Conservation (phyloP, 805 yeast genomes). For the Candida nitratophila region DNA sequence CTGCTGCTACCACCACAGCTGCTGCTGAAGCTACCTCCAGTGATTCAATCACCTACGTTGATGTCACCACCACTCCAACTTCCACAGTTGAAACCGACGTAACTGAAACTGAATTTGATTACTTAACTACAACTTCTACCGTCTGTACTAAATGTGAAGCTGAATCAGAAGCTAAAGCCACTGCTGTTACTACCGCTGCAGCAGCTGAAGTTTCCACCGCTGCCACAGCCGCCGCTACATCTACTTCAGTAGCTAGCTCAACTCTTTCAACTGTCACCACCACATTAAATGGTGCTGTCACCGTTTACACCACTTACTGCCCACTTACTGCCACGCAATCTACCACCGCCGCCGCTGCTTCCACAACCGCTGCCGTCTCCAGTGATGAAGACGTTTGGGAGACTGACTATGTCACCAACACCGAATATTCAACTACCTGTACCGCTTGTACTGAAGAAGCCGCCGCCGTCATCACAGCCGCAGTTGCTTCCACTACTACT, state of each 20-base stretch:
- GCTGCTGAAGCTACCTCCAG: neutral
- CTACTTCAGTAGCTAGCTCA: neutral
- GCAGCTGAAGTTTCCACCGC: slow-evolving; percentile 1
- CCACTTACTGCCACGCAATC: neutral
- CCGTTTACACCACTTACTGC: slow-evolving; percentile 11
- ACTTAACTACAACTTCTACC: slow-evolving; percentile 14
- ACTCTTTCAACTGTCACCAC: slow-evolving; percentile 15
- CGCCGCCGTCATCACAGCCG: slow-evolving; percentile 6
- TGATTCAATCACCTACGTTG: slow-evolving; percentile 23
- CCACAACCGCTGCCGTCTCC: slow-evolving; percentile 5
- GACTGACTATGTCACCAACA: slow-evolving; percentile 2
- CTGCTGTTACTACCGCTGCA: slow-evolving; percentile 1
- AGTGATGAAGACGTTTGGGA: slow-evolving; percentile 8
- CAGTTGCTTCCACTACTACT: neutral
- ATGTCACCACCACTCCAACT: slow-evolving; percentile 36
- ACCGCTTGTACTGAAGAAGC: slow-evolving; percentile 5
- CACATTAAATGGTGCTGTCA: slow-evolving; percentile 2
- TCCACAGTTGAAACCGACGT: slow-evolving; percentile 32
- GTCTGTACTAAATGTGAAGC: slow-evolving; percentile 3
- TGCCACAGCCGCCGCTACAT: slow-evolving; percentile 3
- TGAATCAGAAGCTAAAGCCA: neutral
- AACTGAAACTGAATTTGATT: slow-evolving; percentile 24
- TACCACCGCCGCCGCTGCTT: slow-evolving; percentile 2
- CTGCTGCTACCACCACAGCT: neutral
- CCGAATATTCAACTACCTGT: slow-evolving; percentile 5